A percentile compares a stretch with the other conserved stretches of the same genome.
phyloP scores from a whole-genome alignment of 306 rosid species.

The Geum urbanum region DNA sequence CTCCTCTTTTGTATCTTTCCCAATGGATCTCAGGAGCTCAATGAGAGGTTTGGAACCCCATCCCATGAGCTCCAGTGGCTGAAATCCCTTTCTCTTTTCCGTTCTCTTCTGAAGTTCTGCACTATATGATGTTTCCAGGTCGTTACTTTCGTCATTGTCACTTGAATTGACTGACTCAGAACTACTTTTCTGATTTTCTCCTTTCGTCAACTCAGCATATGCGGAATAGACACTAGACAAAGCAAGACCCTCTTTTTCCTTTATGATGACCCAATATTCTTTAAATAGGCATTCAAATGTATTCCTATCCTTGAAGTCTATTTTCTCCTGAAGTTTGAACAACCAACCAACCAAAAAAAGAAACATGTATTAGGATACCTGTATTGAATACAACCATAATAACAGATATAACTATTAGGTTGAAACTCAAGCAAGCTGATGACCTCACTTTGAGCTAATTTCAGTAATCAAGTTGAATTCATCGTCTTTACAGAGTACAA shows the following conservation, averaged over 20 bases:
- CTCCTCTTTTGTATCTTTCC: slow-evolving; percentile 38
- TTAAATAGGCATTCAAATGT: slow-evolving; percentile 67
- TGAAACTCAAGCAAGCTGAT: neutral
- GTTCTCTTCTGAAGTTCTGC: slow-evolving; percentile 11
- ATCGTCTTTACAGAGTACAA: neutral
- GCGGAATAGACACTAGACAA: slow-evolving; percentile 28
- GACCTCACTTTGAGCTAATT: neutral
- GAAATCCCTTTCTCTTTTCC: slow-evolving; percentile 26
- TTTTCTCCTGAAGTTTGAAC: slow-evolving; percentile 39
- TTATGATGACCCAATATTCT: slow-evolving; percentile 69
- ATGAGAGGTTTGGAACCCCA: slow-evolving; percentile 69
- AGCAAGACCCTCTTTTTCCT: slow-evolving; percentile 49
- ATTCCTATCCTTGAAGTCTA: slow-evolving; percentile 48
- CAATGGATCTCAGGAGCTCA: slow-evolving; percentile 55
- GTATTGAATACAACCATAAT: neutral
- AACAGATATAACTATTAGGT: slow-evolving; percentile 2
- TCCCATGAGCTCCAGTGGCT: slow-evolving; percentile 26
- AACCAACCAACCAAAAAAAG: slow-evolving; percentile 4
- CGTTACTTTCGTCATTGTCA: slow-evolving; percentile 25
- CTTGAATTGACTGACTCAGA: slow-evolving; percentile 3
- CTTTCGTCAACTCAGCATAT: slow-evolving; percentile 19
- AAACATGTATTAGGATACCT: neutral
- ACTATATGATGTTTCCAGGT: slow-evolving; percentile 6
- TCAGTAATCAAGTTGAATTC: neutral
- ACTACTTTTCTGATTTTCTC: neutral